Conservation (phyloP, 257 asterid species). For the Rauvolfia tetraphylla region DNA sequence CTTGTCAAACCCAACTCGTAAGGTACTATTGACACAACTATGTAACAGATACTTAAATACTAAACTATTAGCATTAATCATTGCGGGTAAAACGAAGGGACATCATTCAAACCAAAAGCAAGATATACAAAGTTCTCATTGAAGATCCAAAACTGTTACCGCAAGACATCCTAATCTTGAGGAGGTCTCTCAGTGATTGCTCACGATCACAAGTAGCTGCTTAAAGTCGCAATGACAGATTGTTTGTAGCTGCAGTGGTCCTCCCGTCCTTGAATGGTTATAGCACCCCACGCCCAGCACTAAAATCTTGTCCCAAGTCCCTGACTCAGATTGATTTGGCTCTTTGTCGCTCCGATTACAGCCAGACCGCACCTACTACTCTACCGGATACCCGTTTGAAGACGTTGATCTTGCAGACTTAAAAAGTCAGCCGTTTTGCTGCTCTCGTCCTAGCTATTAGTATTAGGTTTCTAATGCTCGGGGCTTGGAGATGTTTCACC, state of each 20-base stretch:
- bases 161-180: neutral
- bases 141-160: neutral
- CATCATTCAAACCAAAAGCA: neutral
- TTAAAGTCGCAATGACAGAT: constrained; percentile 4
- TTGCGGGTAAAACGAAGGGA: too few relatives aligned
- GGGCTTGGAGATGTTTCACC: neutral
- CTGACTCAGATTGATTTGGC: constrained; percentile 25
- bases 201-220: neutral
- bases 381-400: neutral
- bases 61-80: too few relatives aligned
- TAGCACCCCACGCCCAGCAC: constrained; percentile 30
- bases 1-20: too few relatives aligned
- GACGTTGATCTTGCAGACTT: constrained; percentile 9
- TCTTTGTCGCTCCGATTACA: constrained; percentile 20
- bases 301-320: constrained; percentile 26
- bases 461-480: neutral
- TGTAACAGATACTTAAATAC: too few relatives aligned
- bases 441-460: neutral
- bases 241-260: constrained; percentile 42
- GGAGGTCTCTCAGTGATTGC: neutral
- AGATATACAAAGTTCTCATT: neutral
- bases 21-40: too few relatives aligned
- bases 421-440: constrained; percentile 12
- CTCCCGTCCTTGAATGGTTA: constrained; percentile 26
- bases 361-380: constrained; percentile 5